A percentile compares a stretch with the other conserved stretches of the same genome.
Evolutionary conservation across 2,329 filamentous ascomycete genomes (phyloP).

Genomic region (Fragosphaeria purpurea): DNA sequence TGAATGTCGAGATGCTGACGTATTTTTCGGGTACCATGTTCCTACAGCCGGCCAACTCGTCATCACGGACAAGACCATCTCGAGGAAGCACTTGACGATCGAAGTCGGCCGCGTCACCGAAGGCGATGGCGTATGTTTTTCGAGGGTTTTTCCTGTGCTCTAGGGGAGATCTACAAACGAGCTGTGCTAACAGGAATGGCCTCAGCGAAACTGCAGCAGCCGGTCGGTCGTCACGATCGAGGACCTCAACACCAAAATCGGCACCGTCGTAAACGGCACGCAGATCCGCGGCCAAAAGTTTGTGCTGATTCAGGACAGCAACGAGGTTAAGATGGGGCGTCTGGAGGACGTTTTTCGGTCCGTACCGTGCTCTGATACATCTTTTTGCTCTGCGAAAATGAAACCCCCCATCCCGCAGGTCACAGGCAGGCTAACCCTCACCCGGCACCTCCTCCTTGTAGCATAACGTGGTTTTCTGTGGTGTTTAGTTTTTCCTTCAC

Average conservation of each 20-base stretch:
- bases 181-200: background rate
- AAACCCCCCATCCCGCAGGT: background rate
- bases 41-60: slow-evolving; percentile 51
- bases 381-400: background rate
- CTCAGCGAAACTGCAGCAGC: slow-evolving; percentile 49
- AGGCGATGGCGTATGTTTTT: slow-evolving; percentile 53
- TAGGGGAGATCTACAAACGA: background rate
- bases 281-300: slow-evolving; percentile 54
- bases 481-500: slow-evolving; percentile 76
- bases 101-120: slow-evolving; percentile 55
- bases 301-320: slow-evolving; percentile 45
- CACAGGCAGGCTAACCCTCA: slow-evolving; percentile 3
- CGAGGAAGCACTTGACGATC: slow-evolving; percentile 77
- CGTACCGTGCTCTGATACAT: slow-evolving; percentile 1
- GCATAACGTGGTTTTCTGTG: slow-evolving; percentile 68
- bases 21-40: background rate
- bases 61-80: slow-evolving; percentile 74
- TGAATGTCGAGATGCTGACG: no score
- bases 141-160: background rate
- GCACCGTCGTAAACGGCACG: slow-evolving; percentile 66
- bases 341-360: slow-evolving; percentile 55
- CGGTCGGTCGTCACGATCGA: slow-evolving; percentile 61
- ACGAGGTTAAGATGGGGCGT: slow-evolving; percentile 62
- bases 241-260: slow-evolving; percentile 75
- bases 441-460: slow-evolving; percentile 21